These are phyloP conservation scores for Aquilaria yunnanensis DNA, from an alignment of 345 rosid species.

Conservation along the genomic window DNA sequence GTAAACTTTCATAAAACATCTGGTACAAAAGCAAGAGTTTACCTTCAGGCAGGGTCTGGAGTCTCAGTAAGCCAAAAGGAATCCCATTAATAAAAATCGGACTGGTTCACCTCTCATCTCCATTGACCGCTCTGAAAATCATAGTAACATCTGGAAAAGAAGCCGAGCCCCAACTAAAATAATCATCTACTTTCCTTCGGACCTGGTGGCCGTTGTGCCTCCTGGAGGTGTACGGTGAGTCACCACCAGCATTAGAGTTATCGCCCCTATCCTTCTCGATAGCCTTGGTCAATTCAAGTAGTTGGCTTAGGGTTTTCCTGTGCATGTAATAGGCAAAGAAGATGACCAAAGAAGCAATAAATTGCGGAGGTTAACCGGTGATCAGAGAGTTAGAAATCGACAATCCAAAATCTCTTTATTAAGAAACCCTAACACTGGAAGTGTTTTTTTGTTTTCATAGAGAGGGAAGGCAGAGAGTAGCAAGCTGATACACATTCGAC, in stretches of 20 bases:
- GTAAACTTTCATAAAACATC: slow-evolving; percentile 1
- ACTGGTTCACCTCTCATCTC: slow-evolving; percentile 63
- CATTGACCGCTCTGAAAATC: slow-evolving; percentile 44
- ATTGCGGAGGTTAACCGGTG: too few relatives aligned
- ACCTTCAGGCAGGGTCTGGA: slow-evolving; percentile 91
- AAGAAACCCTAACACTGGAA: too few relatives aligned
- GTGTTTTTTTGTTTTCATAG: too few relatives aligned
- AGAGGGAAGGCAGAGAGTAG: too few relatives aligned
- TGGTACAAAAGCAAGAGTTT: slow-evolving; percentile 16
- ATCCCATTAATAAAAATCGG: slow-evolving; percentile 57
- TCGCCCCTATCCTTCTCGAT: slow-evolving; percentile 35
- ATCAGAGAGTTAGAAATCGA: too few relatives aligned
- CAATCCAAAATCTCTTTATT: too few relatives aligned
- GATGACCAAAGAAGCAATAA: slow-evolving; percentile 62
- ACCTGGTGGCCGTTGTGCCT: slow-evolving; percentile 7
- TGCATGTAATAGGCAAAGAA: slow-evolving; percentile 86
- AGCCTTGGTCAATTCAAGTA: slow-evolving; percentile 75
- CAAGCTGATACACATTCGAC: too few relatives aligned
- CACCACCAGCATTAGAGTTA: slow-evolving; percentile 30
- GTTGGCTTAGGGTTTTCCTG: slow-evolving; percentile 75
- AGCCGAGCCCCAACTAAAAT: slow-evolving; percentile 55
- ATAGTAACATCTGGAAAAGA: slow-evolving; percentile 75
- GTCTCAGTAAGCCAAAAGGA: slow-evolving; percentile 74
- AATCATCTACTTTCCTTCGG: slow-evolving; percentile 43
- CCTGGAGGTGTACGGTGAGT: slow-evolving; percentile 31